Conservation (phyloP, 495 filamentous ascomycete genomes). For the Trypethelium eluteriae region DNA sequence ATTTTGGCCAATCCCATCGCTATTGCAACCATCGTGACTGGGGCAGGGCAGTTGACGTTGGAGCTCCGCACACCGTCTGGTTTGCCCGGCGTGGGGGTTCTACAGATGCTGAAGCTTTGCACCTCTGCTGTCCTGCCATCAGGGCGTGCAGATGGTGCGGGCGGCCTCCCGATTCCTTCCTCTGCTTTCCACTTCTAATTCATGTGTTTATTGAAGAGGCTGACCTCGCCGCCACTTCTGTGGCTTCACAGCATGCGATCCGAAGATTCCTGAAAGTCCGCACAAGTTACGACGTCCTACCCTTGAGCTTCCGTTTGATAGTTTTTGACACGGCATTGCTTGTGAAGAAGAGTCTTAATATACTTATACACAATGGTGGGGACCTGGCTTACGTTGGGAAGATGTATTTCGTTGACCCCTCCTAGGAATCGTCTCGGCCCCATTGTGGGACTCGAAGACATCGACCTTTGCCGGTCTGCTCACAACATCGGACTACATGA, state of each 20-base stretch:
- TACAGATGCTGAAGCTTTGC: neutral
- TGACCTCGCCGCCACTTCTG: conserved; percentile 19
- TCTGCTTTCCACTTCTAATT: neutral
- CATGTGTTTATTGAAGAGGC: neutral
- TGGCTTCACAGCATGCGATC: conserved; percentile 60
- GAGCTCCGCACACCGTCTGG: neutral
- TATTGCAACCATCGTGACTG: neutral
- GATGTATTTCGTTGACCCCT: conserved; percentile 11
- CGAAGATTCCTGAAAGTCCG: conserved; percentile 94
- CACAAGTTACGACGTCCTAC: conserved; percentile 95
- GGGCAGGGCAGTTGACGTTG: neutral
- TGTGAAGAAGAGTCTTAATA: conserved; percentile 94
- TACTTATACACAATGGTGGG: conserved; percentile 93
- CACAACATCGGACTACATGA: conserved; percentile 95
- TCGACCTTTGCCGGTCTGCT: conserved; percentile 91
- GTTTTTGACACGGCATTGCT: conserved; percentile 90
- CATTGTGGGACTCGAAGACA: conserved; percentile 91
- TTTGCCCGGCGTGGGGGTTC: neutral
- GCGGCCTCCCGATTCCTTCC: neutral
- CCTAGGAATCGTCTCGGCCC: conserved; percentile 92
- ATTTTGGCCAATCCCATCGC: conserved; percentile 2
- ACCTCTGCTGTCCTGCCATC: neutral
- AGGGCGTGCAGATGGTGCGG: neutral
- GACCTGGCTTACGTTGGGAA: conserved; percentile 9
- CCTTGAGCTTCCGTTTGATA: conserved; percentile 93